These are phyloP conservation scores for Combretum micranthum DNA, from an alignment of 345 rosid genomes.

Conservation along the genomic window DNA sequence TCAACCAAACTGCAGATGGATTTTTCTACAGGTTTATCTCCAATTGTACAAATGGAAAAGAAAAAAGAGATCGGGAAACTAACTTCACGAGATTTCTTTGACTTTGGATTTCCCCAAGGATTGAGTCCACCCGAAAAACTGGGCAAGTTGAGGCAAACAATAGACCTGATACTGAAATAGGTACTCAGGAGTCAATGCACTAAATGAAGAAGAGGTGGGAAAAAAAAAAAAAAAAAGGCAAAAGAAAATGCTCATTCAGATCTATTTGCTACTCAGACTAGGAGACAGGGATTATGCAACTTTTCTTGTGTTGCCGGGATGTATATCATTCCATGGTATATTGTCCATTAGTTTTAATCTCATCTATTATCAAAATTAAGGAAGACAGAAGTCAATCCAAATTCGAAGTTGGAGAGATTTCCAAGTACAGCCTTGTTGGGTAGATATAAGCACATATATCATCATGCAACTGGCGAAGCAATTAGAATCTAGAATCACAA, in stretches of 20 bases:
- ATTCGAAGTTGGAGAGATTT: background rate
- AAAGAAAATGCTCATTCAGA: background rate
- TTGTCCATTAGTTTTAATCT: too few relatives aligned
- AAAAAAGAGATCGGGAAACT: constrained; percentile 16
- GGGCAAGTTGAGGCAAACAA: constrained; percentile 70
- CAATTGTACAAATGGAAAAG: background rate
- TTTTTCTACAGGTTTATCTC: background rate
- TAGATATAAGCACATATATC: too few relatives aligned
- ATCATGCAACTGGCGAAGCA: background rate
- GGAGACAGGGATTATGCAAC: too few relatives aligned
- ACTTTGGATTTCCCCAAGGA: constrained; percentile 61
- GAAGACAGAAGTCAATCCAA: background rate
- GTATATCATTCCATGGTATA: too few relatives aligned
- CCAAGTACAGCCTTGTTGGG: too few relatives aligned
- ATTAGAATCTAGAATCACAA: background rate
- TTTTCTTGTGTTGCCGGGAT: too few relatives aligned
- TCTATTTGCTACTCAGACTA: too few relatives aligned
- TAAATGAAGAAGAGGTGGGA: background rate
- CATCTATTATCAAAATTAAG: background rate
- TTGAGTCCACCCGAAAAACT: constrained; percentile 76
- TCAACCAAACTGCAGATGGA: background rate
- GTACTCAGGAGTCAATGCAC: constrained; percentile 5
- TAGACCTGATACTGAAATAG: constrained; percentile 54
- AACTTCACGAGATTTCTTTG: constrained; percentile 37
- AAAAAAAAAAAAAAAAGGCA: constrained; percentile 1